Evolutionary conservation across 345 rosid genomes (phyloP).

Genomic region (Eucalyptus erythrocorys): DNA sequence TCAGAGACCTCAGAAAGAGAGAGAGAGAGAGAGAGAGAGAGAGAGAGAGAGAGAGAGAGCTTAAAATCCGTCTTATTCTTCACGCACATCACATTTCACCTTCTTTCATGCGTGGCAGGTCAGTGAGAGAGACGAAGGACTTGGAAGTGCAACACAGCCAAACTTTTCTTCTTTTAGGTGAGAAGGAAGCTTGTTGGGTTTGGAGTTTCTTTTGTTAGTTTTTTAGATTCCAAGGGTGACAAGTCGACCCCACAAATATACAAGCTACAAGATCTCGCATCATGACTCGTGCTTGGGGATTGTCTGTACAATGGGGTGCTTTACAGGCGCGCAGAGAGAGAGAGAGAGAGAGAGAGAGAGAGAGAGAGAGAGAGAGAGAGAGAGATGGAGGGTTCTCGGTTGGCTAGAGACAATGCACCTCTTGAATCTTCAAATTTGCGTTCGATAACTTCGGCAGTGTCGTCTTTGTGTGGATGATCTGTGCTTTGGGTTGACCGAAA

Average conservation of each 20-base stretch:
- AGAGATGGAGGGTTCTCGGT: neutral
- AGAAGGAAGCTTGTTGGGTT: neutral
- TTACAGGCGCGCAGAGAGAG: neutral
- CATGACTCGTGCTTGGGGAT: neutral
- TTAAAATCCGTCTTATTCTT: neutral
- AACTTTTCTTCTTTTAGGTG: neutral
- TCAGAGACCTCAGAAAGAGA: neutral
- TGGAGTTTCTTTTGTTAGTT: neutral
- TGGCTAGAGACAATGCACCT: neutral
- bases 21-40: neutral
- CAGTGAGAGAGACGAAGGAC: neutral
- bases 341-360: neutral
- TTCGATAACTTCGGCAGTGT: neutral
- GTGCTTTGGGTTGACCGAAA: neutral
- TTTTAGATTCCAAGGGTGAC: neutral
- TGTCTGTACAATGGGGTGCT: constrained; percentile 8
- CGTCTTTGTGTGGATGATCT: neutral
- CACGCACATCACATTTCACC: neutral
- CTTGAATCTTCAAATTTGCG: neutral
- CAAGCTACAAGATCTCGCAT: neutral
- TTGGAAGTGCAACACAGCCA: neutral
- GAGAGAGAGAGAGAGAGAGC: neutral
- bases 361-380: neutral
- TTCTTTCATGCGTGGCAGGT: neutral
- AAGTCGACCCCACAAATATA: neutral